These are phyloP conservation scores for Phyllosticta capitalensis DNA, from an alignment of 2,329 filamentous ascomycete species.

Conservation along the genomic window DNA sequence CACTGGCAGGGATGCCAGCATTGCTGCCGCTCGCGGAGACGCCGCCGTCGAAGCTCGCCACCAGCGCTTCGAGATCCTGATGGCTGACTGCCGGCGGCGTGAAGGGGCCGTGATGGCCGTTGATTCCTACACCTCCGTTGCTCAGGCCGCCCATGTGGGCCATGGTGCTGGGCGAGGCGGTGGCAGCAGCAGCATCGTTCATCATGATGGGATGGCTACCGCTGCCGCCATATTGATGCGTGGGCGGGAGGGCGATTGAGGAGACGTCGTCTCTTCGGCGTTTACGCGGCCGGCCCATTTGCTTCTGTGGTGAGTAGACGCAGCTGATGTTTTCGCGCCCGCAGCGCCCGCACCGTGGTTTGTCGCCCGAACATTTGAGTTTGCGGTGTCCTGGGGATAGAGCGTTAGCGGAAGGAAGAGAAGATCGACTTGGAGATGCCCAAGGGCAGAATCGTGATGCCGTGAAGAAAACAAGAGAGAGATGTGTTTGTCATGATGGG, in stretches of 20 bases:
- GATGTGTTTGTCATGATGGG: background rate
- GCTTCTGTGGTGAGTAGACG: slow-evolving; percentile 39
- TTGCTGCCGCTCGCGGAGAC: background rate
- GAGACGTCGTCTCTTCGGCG: slow-evolving; percentile 16
- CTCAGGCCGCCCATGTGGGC: background rate
- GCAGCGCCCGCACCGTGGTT: slow-evolving; percentile 35
- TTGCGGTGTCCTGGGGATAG: slow-evolving; percentile 34
- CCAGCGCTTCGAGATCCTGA: background rate
- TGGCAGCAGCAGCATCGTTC: background rate
- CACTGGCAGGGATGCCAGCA: background rate
- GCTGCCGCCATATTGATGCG: background rate
- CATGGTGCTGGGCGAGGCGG: background rate
- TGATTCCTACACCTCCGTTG: background rate
- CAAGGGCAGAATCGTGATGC: background rate
- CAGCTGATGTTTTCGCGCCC: slow-evolving; percentile 32
- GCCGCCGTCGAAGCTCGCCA: background rate
- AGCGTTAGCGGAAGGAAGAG: background rate
- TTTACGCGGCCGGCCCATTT: slow-evolving; percentile 44
- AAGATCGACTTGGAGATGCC: background rate
- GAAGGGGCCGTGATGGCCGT: background rate
- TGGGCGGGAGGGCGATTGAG: background rate
- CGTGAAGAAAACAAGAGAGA: background rate
- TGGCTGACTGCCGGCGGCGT: background rate
- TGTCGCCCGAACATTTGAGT: slow-evolving; percentile 38
- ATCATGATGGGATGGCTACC: background rate